Conservation (phyloP, 352 stramenopile genomes). For the Phytophthora gonapodyides region DNA sequence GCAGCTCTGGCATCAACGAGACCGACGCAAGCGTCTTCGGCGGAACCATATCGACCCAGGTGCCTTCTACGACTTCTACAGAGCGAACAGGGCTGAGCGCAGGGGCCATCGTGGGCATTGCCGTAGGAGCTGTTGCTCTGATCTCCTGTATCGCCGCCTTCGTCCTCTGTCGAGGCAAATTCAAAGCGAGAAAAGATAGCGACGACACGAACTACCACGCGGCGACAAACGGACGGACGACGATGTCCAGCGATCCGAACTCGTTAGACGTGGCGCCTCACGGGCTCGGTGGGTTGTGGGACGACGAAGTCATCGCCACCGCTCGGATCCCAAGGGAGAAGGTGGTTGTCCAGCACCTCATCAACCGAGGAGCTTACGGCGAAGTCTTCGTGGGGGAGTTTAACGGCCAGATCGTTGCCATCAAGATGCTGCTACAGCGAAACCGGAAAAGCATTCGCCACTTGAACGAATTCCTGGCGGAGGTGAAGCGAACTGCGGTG, state of each 20-base stretch:
- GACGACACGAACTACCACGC: neutral
- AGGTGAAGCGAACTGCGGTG: constrained; percentile 41
- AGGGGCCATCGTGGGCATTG: constrained; percentile 5
- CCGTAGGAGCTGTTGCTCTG: constrained; percentile 1
- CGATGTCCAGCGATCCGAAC: constrained; percentile 8
- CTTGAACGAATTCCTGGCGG: constrained; percentile 22
- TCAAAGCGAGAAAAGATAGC: neutral
- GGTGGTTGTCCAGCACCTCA: constrained; percentile 25
- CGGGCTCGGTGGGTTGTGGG: constrained; percentile 26
- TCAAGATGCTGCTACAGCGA: constrained; percentile 38
- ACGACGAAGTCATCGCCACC: constrained; percentile 33
- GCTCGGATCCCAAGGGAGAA: constrained; percentile 38
- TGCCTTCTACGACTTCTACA: neutral
- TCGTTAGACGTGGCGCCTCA: constrained; percentile 4
- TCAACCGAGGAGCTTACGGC: constrained; percentile 38
- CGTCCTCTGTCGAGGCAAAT: neutral
- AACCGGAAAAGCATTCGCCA: constrained; percentile 33
- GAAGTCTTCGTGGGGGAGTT: constrained; percentile 41
- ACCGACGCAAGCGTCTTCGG: constrained; percentile 5
- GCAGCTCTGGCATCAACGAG: neutral
- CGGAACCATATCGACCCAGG: neutral
- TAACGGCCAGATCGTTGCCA: constrained; percentile 31
- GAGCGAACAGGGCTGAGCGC: neutral
- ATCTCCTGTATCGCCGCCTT: constrained; percentile 1
- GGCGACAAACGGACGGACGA: neutral